A percentile compares a stretch with the other conserved stretches of the same genome.
These are phyloP conservation scores for Earliella scabrosa DNA, from an alignment of 1,284 basidiomycete genomes.

Conservation along the genomic window DNA sequence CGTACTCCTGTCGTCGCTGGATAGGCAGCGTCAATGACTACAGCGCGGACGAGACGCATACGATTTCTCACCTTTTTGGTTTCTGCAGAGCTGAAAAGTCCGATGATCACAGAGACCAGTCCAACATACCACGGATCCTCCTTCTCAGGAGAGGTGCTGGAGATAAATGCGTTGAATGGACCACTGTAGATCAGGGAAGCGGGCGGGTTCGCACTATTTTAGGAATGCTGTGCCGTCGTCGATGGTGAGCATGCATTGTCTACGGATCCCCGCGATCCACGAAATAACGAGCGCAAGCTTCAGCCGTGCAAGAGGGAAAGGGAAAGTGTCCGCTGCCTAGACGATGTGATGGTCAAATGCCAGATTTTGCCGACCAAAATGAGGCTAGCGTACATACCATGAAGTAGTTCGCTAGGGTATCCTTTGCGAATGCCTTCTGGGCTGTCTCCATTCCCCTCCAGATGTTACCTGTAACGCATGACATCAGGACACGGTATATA, in stretches of 20 bases:
- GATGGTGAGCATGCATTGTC: constrained; percentile 8
- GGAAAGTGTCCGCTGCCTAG: constrained; percentile 12
- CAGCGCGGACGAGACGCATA: too few species aligned
- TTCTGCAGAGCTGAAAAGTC: background rate
- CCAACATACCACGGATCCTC: background rate
- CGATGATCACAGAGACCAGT: background rate
- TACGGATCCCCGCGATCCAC: constrained; percentile 8
- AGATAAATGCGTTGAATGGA: too few species aligned
- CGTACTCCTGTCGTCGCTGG: constrained; percentile 12
- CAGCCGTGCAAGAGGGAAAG: constrained; percentile 1
- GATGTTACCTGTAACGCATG: constrained; percentile 2
- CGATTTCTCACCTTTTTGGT: background rate
- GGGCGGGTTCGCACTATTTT: constrained; percentile 20
- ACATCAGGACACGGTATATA: background rate
- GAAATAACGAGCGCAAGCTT: background rate
- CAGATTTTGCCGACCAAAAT: too few species aligned
- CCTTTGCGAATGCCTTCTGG: constrained; percentile 8
- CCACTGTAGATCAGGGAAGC: too few species aligned
- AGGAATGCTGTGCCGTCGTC: constrained; percentile 5
- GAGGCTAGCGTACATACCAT: too few species aligned
- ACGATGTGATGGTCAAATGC: too few species aligned
- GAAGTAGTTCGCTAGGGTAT: constrained; percentile 16
- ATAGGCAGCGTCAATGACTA: background rate
- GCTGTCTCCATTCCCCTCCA: background rate
- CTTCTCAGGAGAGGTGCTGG: background rate